phyloP scores from a whole-genome alignment of 2,329 filamentous ascomycete species.

The Exophiala sp. region DNA sequence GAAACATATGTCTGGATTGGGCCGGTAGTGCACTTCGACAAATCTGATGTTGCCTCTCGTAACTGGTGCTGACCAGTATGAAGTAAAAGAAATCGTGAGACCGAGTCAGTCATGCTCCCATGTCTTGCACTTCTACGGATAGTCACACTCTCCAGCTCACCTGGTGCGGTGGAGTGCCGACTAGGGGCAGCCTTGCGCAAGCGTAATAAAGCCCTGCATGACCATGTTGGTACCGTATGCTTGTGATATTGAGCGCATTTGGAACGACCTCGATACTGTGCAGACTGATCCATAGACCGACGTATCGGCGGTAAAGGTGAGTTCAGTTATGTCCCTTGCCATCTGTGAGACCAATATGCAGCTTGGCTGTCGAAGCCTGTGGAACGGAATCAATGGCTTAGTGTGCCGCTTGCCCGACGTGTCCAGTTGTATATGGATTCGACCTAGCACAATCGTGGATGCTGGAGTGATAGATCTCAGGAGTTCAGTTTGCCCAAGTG shows the following conservation, averaged over 20 bases:
- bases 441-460: conserved; percentile 1
- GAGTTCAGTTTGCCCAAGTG: not conserved
- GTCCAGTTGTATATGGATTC: not conserved
- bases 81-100: not conserved
- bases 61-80: not conserved
- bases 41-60: conserved; percentile 4
- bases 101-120: not conserved
- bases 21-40: too few relatives aligned
- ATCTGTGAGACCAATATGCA: not conserved
- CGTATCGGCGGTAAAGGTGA: too few relatives aligned
- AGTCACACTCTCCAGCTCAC: not conserved
- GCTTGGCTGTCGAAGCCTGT: not conserved
- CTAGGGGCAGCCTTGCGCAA: not conserved
- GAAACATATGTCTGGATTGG: conserved; percentile 11
- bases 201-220: too few relatives aligned
- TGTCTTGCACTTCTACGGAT: too few relatives aligned
- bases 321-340: too few relatives aligned
- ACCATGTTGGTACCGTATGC: too few relatives aligned
- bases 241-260: too few relatives aligned
- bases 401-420: not conserved
- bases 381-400: not conserved
- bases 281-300: too few relatives aligned
- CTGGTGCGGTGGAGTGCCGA: not conserved
- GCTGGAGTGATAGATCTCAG: not conserved
- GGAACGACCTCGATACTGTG: too few relatives aligned